Base-by-base conservation (phyloP, 257 asterid species). In the Rauvolfia tetraphylla region DNA sequence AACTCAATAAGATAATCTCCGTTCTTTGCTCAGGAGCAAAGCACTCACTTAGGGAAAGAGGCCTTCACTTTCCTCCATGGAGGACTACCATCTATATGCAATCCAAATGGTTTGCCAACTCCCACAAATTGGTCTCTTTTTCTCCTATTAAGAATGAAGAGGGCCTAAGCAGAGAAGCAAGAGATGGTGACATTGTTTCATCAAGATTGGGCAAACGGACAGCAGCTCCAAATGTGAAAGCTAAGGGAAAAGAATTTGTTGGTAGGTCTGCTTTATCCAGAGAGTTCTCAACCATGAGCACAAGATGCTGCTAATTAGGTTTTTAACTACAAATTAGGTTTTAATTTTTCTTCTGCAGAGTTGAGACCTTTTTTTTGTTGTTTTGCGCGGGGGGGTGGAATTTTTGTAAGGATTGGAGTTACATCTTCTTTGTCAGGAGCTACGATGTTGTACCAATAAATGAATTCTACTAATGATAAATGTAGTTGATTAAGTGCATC, bases 1-100 rank as follows among this genome's bases (percentile, higher is more conserved):
- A 81, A 9, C 77, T 81, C 7, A 59, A 58, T 1, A 53, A 71
- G 67, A 78, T 74, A 15, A 65, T 82, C 73, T 61, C 82, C 57
- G 54, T 81, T 53, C 71, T 82, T 36, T 78, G 85, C 67, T 68
- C 54, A 25, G 85, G 78, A 76, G 82, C 82, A 13, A 42, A 70
- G 56, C 36, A 33, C 1, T 81, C 82, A 36, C 75, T 81, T 23
- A 77, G 36, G 25, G 72, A 78, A 42, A 82, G 77, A 31, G 82
- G 82, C 7, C 82, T 81, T 4, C 72, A 78, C 38, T 59, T 81
- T 14, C 82, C 85, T 27, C 85, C 85, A 31, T 81, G 82, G 82
- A 74, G 82, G 68, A 74, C 80, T 2, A 33, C 11, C 53, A 49
- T 69, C 51, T 81, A 81, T 42, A 78, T 81, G 85, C 82, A 59